Conservation (phyloP, 768 basidiomycete species). For the Cantharellus anzutake region DNA sequence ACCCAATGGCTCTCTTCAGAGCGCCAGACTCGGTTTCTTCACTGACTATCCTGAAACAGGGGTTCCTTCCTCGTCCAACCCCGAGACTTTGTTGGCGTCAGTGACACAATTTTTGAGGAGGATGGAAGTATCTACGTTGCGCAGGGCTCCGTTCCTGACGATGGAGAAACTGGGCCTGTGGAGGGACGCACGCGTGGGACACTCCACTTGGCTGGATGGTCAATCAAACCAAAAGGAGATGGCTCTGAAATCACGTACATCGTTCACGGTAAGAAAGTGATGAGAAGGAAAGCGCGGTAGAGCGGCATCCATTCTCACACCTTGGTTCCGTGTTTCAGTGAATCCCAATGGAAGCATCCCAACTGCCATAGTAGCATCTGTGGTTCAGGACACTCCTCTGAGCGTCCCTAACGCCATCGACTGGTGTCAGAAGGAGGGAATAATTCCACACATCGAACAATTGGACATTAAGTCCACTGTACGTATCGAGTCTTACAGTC, state of each 20-base stretch:
- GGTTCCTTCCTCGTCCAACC: constrained; percentile 8
- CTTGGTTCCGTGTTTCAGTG: background rate
- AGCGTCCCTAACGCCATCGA: constrained; percentile 3
- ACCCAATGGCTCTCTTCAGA: background rate
- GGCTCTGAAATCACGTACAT: constrained; percentile 6
- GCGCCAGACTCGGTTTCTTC: background rate
- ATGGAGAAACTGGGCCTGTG: constrained; percentile 2
- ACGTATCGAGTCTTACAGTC: constrained; percentile 1
- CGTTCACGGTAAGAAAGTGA: constrained; percentile 4
- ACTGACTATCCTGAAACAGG: background rate
- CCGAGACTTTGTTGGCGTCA: constrained; percentile 9
- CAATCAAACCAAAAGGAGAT: background rate
- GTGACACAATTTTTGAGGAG: constrained; percentile 3
- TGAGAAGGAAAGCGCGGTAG: background rate
- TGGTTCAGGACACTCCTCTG: constrained; percentile 3
- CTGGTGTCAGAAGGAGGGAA: background rate
- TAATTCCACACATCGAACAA: background rate
- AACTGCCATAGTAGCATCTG: constrained; percentile 1
- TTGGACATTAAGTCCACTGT: background rate
- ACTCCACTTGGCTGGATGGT: constrained; percentile 7
- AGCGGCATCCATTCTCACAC: background rate
- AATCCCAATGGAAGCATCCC: constrained; percentile 9
- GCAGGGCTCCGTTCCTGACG: constrained; percentile 8
- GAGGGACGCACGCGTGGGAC: constrained; percentile 8
- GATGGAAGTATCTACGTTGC: constrained; percentile 7